A percentile compares a stretch with the other conserved stretches of the same genome.
Evolutionary conservation across 768 basidiomycete species (phyloP).

Genomic region (Fistulinella prunicolor): DNA sequence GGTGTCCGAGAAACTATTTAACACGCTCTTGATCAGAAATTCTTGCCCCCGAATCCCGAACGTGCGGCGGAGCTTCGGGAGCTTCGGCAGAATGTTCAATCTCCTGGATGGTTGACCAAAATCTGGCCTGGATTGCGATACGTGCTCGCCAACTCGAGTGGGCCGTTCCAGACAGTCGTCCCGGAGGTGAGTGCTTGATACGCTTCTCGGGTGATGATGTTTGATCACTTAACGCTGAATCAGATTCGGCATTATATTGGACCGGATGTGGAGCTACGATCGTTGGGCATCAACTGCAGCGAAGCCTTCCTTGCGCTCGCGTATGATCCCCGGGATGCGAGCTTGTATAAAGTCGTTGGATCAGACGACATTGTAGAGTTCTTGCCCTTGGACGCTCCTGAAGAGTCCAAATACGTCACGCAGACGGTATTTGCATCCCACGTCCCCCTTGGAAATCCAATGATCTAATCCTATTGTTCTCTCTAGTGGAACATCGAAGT

Average conservation of each 20-base stretch:
- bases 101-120: slow-evolving; percentile 19
- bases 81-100: slow-evolving; percentile 1
- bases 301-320: slow-evolving; percentile 22
- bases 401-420: slow-evolving; percentile 18
- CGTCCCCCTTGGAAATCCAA: not conserved
- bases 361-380: slow-evolving; percentile 27
- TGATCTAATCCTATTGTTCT: not conserved
- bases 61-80: slow-evolving; percentile 17
- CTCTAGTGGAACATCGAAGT: slow-evolving; percentile 21
- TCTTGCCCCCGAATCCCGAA: slow-evolving; percentile 14
- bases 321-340: slow-evolving; percentile 23
- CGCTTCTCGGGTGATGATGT: not conserved
- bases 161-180: slow-evolving; percentile 20
- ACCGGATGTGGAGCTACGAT: slow-evolving; percentile 17
- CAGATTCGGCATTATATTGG: slow-evolving; percentile 20
- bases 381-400: slow-evolving; percentile 15
- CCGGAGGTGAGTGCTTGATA: slow-evolving; percentile 13
- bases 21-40: slow-evolving; percentile 5
- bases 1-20: not conserved
- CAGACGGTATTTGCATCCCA: slow-evolving; percentile 13
- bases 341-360: slow-evolving; percentile 21
- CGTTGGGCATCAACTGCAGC: slow-evolving; percentile 23
- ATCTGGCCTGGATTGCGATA: slow-evolving; percentile 18
- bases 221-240: not conserved
- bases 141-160: slow-evolving; percentile 21